Conservation (phyloP, 1,284 basidiomycete species). For the Ganoderma lingzhi region DNA sequence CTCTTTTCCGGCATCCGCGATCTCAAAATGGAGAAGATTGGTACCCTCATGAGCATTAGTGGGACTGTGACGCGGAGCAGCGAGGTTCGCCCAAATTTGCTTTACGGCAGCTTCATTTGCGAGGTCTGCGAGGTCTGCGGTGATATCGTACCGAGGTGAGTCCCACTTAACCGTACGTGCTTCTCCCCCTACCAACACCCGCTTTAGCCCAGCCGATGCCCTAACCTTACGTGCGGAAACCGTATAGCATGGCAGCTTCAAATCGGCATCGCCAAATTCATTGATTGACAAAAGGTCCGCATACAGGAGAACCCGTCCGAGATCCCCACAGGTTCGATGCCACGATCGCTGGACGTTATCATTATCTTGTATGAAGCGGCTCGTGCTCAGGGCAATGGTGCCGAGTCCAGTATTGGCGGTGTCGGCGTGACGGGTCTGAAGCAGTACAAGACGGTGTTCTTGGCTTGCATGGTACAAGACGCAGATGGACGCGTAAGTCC, state of each 20-base stretch:
- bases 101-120: conserved; percentile 96
- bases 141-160: conserved; percentile 90
- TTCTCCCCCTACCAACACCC: conserved; percentile 14
- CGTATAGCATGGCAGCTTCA: conserved; percentile 92
- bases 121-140: conserved; percentile 88
- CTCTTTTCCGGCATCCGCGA: conserved; percentile 96
- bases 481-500: conserved; percentile 82
- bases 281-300: conserved; percentile 99
- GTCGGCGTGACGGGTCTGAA: conserved; percentile 95
- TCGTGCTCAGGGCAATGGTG: conserved; percentile 64
- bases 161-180: not conserved
- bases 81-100: conserved; percentile 95
- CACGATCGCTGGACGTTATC: conserved; percentile 94
- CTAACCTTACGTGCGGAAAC: conserved; percentile 94
- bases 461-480: conserved; percentile 97
- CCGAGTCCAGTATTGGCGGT: conserved; percentile 77
- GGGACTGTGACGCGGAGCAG: conserved; percentile 98
- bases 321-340: conserved; percentile 99
- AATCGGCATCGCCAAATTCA: conserved; percentile 96
- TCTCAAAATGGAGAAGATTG: conserved; percentile 91
- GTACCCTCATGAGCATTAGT: conserved; percentile 91
- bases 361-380: conserved; percentile 92
- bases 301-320: conserved; percentile 99
- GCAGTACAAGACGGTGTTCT: conserved; percentile 98
- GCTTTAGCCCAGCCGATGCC: conserved; percentile 88